Conservation (phyloP, 441 rosid genomes). For the Mallotus repandus region DNA sequence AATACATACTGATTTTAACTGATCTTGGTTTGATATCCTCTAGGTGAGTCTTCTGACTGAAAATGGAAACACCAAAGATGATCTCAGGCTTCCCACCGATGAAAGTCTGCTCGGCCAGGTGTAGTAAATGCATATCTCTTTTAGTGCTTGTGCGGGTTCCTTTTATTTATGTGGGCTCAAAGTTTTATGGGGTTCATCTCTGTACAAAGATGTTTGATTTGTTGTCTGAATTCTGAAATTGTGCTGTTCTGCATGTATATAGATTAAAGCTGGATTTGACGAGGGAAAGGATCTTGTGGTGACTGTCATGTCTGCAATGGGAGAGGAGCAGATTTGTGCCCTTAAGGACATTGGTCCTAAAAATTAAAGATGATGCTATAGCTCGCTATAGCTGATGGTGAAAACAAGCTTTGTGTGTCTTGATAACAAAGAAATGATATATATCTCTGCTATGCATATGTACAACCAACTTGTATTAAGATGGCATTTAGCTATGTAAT, state of each 20-base stretch:
- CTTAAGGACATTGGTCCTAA: slow-evolving; percentile 82
- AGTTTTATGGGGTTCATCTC: background rate
- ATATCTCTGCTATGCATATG: slow-evolving; percentile 20
- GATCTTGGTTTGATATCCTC: slow-evolving; percentile 5
- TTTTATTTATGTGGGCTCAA: background rate
- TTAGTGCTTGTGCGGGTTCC: background rate
- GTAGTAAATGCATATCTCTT: slow-evolving; percentile 44
- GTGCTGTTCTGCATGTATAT: slow-evolving; percentile 14
- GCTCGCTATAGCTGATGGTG: slow-evolving; percentile 32
- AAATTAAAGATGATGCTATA: slow-evolving; percentile 37
- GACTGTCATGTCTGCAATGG: slow-evolving; percentile 82
- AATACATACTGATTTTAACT: background rate
- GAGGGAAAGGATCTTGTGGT: slow-evolving; percentile 84
- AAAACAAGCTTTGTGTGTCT: slow-evolving; percentile 10
- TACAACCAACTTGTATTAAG: slow-evolving; percentile 24
- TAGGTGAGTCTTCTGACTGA: slow-evolving; percentile 80
- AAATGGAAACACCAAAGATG: slow-evolving; percentile 82
- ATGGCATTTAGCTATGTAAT: slow-evolving; percentile 21
- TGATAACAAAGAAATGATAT: slow-evolving; percentile 19
- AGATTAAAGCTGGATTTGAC: slow-evolving; percentile 69
- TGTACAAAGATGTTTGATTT: background rate
- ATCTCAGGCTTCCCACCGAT: slow-evolving; percentile 80
- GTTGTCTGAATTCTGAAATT: background rate
- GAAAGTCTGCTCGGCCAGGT: slow-evolving; percentile 39
- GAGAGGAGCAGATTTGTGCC: slow-evolving; percentile 88